A percentile compares a stretch with the other conserved stretches of the same genome.
phyloP scores from a whole-genome alignment of 306 rosid genomes.

The Inga leiocalycina region DNA sequence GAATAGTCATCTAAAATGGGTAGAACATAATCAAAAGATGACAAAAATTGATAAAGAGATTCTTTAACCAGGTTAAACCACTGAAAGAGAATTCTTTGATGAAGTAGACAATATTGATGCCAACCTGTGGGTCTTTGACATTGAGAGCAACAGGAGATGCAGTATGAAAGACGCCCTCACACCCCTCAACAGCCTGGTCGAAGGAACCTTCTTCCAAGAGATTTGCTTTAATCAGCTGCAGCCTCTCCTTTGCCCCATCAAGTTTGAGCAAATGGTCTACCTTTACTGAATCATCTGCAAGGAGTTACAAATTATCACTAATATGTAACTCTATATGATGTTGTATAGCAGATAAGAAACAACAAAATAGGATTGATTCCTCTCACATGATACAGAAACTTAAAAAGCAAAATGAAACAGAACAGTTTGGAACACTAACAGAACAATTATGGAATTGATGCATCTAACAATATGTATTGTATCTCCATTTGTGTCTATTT shows the following conservation, averaged over 20 bases:
- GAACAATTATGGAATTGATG: neutral
- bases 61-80: neutral
- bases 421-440: neutral
- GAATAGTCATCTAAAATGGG: neutral
- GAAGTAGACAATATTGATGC: neutral
- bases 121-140: slow-evolving; percentile 7
- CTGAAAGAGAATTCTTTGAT: neutral
- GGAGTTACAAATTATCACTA: neutral
- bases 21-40: neutral
- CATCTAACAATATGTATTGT: neutral
- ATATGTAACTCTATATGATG: neutral
- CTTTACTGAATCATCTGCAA: neutral
- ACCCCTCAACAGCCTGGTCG: neutral
- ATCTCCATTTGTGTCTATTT: neutral
- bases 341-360: neutral
- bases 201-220: slow-evolving; percentile 22
- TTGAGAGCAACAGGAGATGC: neutral
- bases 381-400: neutral
- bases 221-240: slow-evolving; percentile 15
- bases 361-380: neutral
- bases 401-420: neutral
- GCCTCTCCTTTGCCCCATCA: slow-evolving; percentile 6
- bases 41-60: neutral
- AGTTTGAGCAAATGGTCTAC: slow-evolving; percentile 3
- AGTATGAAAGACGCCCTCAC: slow-evolving; percentile 19